Percentiles rank a stretch among this genome's conserved stretches.
phyloP scores from a whole-genome alignment of 1,284 basidiomycete species.

The Ganoderma lingzhi region DNA sequence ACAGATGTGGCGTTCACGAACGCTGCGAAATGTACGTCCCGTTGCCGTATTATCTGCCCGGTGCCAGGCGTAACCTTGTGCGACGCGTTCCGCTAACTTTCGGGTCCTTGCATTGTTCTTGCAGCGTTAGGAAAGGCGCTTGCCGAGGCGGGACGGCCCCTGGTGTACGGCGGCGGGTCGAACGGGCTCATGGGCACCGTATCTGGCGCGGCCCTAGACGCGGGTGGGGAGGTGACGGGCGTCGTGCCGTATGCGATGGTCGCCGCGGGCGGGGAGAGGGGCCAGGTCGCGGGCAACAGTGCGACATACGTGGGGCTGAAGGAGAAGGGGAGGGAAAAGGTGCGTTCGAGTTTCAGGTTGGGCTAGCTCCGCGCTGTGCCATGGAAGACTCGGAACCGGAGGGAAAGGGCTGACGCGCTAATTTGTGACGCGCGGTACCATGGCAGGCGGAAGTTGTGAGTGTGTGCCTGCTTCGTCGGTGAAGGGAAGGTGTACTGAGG shows the following conservation, averaged over 20 bases:
- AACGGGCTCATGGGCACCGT: conserved; percentile 90
- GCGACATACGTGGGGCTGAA: conserved; percentile 44
- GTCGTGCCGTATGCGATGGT: conserved; percentile 84
- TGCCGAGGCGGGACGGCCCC: conserved; percentile 65
- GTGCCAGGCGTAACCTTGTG: too few species aligned
- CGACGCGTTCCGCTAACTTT: neutral
- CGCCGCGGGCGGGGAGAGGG: conserved; percentile 66
- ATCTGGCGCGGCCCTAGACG: conserved; percentile 71
- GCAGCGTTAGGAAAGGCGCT: conserved; percentile 80
- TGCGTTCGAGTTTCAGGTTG: conserved; percentile 35
- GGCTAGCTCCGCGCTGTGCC: neutral
- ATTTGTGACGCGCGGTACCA: neutral
- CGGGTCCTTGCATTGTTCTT: neutral
- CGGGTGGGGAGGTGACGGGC: conserved; percentile 83
- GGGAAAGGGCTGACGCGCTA: neutral
- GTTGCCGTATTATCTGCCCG: neutral
- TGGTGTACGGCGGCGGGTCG: conserved; percentile 90
- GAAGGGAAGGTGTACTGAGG: neutral
- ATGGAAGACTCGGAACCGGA: neutral
- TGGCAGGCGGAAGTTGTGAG: conserved; percentile 61
- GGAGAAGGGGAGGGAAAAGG: conserved; percentile 54
- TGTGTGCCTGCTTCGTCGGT: conserved; percentile 17
- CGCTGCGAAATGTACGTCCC: conserved; percentile 74
- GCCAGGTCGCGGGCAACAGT: conserved; percentile 46
- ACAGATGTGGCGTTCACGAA: conserved; percentile 63